Conservation (phyloP, 176 grass and related monocot species). For the Musa schizocarpa region DNA sequence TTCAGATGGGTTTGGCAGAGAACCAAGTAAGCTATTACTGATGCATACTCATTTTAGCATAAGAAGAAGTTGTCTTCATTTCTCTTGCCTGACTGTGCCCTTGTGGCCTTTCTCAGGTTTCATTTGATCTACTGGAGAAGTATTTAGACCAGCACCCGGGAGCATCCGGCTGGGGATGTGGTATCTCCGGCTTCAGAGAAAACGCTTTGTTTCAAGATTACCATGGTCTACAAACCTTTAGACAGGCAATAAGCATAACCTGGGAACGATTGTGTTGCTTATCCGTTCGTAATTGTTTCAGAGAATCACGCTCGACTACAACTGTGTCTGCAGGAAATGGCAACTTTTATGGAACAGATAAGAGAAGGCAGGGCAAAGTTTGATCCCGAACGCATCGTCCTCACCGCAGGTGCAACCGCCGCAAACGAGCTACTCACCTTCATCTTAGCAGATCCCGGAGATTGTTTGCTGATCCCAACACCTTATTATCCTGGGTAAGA, state of each 20-base stretch:
- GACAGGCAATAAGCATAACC: not conserved
- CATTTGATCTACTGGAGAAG: conserved; percentile 18
- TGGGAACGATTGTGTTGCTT: no score
- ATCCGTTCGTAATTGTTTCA: no score
- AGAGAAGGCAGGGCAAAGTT: conserved; percentile 14
- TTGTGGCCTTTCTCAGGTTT: not conserved
- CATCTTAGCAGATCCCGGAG: conserved; percentile 15
- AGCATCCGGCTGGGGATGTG: conserved; percentile 1
- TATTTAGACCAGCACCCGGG: conserved; percentile 9
- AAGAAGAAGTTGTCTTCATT: no score
- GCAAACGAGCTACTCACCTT: conserved; percentile 14
- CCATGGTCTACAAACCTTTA: conserved; percentile 7
- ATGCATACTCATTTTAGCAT: not conserved
- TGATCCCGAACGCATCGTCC: conserved; percentile 16
- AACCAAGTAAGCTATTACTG: conserved; percentile 10
- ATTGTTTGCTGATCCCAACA: conserved; percentile 3
- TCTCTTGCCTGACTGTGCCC: no score
- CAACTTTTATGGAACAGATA: conserved; percentile 20
- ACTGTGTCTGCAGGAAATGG: not conserved
- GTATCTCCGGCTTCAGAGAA: conserved; percentile 9
- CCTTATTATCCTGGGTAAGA: conserved; percentile 20
- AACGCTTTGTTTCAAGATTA: conserved; percentile 17
- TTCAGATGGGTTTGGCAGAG: conserved; percentile 21
- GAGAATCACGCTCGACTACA: not conserved
- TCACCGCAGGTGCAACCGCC: conserved; percentile 13